A percentile compares a stretch with the other conserved stretches of the same genome.
phyloP scores from a whole-genome alignment of 2,329 filamentous ascomycete genomes.

The Talaromyces sp. region DNA sequence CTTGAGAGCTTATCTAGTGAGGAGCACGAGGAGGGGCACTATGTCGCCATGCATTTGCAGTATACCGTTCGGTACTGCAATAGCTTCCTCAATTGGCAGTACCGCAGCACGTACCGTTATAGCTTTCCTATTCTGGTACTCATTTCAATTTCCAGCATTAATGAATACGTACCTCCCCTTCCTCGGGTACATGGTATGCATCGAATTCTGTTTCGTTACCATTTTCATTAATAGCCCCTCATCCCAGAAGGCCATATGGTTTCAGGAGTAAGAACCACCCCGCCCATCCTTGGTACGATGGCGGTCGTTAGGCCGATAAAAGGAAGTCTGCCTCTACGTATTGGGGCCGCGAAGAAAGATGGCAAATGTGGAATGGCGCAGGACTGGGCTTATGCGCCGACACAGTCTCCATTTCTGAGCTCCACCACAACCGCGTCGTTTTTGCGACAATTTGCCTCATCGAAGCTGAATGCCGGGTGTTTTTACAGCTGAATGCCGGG shows the following conservation, averaged over 20 bases:
- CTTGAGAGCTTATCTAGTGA: neutral
- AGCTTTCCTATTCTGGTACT: neutral
- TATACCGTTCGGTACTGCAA: neutral
- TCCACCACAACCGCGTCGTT: constrained; percentile 10
- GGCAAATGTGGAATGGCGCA: constrained; percentile 4
- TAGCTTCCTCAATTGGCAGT: constrained; percentile 2
- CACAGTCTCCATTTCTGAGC: constrained; percentile 10
- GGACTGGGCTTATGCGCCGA: constrained; percentile 5
- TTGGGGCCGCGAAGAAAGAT: neutral
- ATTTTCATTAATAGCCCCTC: neutral
- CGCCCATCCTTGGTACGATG: neutral
- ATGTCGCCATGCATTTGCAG: neutral
- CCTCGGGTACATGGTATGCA: neutral
- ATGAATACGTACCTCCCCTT: neutral
- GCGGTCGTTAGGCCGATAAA: neutral
- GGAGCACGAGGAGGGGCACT: neutral
- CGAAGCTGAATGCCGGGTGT: neutral
- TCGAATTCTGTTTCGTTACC: neutral
- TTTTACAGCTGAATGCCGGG: neutral
- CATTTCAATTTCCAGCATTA: neutral
- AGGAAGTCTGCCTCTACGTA: neutral
- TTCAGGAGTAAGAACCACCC: constrained; percentile 1
- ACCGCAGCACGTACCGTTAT: neutral
- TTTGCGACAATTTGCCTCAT: constrained; percentile 13
- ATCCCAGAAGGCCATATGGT: neutral